phyloP scores from a whole-genome alignment of 1,284 basidiomycete species.

The Butyriboletus regius region DNA sequence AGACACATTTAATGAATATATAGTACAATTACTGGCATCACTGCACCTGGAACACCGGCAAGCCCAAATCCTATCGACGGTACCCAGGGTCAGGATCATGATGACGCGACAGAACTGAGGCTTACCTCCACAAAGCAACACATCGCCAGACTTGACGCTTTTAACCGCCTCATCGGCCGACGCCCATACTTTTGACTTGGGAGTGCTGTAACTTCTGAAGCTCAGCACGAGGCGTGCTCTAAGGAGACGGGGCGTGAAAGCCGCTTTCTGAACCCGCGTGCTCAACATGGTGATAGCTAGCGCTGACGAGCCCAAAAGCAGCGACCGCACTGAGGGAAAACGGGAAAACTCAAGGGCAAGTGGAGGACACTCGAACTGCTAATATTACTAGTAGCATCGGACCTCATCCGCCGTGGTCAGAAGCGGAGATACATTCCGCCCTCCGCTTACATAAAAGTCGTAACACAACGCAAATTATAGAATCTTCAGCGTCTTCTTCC shows the following conservation, averaged over 20 bases:
- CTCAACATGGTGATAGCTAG: conserved; percentile 17
- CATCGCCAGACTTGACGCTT: conserved; percentile 73
- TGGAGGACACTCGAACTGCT: neutral
- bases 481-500: conserved; percentile 35
- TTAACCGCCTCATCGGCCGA: conserved; percentile 75
- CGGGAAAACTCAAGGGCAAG: neutral
- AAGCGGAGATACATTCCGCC: too few relatives aligned
- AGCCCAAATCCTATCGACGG: conserved; percentile 64
- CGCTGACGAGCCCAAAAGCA: neutral
- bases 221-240: conserved; percentile 12
- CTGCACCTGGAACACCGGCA: conserved; percentile 63
- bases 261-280: conserved; percentile 11
- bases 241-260: conserved; percentile 11
- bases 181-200: conserved; percentile 70
- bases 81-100: conserved; percentile 2
- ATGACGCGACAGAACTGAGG: conserved; percentile 2
- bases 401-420: conserved; percentile 13
- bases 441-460: too few relatives aligned
- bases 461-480: neutral
- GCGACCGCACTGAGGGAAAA: neutral
- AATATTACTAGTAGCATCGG: conserved; percentile 14
- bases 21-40: neutral
- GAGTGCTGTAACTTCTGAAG: conserved; percentile 23
- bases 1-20: neutral
- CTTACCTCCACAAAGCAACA: conserved; percentile 75